Base-by-base conservation (phyloP, 768 basidiomycete genomes). In the Coprinellus aureogranulatus region DNA sequence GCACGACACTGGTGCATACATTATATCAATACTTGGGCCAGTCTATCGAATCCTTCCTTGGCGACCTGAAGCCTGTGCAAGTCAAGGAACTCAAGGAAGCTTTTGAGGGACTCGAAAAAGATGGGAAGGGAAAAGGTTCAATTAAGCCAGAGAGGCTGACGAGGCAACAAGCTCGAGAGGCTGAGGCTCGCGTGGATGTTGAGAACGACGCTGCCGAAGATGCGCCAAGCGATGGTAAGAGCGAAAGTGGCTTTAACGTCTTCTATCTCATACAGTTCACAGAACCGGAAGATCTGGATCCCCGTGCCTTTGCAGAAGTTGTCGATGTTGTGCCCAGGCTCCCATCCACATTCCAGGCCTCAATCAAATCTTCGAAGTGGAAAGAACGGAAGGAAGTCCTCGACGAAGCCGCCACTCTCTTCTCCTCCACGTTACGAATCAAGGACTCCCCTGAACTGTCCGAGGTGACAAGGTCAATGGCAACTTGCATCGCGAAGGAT, bases 51-150 rank as follows among this genome's bases (percentile, higher is more conserved):
- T 83, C 92, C 47, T 92, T 86, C 78, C 76, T 99, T 22, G 76
- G 83, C 22, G 95, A 98, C 59, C 81, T 99, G 59, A 99, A 99
- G 69, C 94, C 96, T 1, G 94, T 99, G 3, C 97, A 98, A 71
- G 86, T 96, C 42, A 94, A 97, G 70, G 97, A 99, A 64, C 70
- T 99, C 64, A 92, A 92, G 65, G 96, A 98, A 67, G 80, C 86
- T 0, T 99, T 96, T 66, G 92, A 92, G 55, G 75, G 70, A 22
- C 76, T 96, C 79, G 92, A 95, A 64, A 85, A 84, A 60, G 86
- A 87, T n/a, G 89, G 88, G 2, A 90, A 87, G 64, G 94, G 93
- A 0, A 90, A 88, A 58, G 96, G 94, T 10, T 79, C 79, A 5
- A 74, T 93, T 27, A 92, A 88, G 67, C 88, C 92, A 0, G 87